A percentile compares a stretch with the other conserved stretches of the same genome.
Evolutionary conservation across 1,284 basidiomycete genomes (phyloP).

Genomic region (Apiotrichum laibachii): DNA sequence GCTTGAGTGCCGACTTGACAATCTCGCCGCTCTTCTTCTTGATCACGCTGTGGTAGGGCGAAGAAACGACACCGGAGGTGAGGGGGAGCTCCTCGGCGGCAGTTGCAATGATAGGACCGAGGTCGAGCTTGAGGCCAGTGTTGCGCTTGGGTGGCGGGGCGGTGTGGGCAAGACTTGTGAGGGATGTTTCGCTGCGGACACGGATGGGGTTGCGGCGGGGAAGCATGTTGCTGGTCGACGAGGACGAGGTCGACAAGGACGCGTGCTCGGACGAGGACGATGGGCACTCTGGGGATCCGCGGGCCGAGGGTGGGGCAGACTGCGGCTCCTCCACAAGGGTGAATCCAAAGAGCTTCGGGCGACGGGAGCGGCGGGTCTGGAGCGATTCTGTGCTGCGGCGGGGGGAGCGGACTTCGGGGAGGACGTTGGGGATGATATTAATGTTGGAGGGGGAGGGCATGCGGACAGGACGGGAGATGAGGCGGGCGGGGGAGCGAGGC

Average conservation of each 20-base stretch:
- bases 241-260: not conserved
- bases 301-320: conserved; percentile 7
- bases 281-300: conserved; percentile 13
- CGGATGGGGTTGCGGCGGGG: conserved; percentile 37
- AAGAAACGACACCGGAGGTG: conserved; percentile 27
- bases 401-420: conserved; percentile 48
- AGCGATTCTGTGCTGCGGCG: conserved; percentile 29
- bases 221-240: conserved; percentile 7
- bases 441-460: conserved; percentile 8
- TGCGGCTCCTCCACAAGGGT: conserved; percentile 36
- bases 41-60: conserved; percentile 49
- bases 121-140: conserved; percentile 50
- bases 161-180: conserved; percentile 25
- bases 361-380: conserved; percentile 37
- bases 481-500: not conserved
- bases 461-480: conserved; percentile 4
- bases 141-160: conserved; percentile 27
- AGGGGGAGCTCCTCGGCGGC: conserved; percentile 13
- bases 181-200: conserved; percentile 33
- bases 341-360: conserved; percentile 49
- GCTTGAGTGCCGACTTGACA: conserved; percentile 86
- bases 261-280: not conserved
- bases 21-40: conserved; percentile 92
- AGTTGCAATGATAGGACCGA: conserved; percentile 40
- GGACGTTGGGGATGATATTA: conserved; percentile 23